These are phyloP conservation scores for Chlorella sp. DNA, from an alignment of 139 green algal species.

Conservation along the genomic window DNA sequence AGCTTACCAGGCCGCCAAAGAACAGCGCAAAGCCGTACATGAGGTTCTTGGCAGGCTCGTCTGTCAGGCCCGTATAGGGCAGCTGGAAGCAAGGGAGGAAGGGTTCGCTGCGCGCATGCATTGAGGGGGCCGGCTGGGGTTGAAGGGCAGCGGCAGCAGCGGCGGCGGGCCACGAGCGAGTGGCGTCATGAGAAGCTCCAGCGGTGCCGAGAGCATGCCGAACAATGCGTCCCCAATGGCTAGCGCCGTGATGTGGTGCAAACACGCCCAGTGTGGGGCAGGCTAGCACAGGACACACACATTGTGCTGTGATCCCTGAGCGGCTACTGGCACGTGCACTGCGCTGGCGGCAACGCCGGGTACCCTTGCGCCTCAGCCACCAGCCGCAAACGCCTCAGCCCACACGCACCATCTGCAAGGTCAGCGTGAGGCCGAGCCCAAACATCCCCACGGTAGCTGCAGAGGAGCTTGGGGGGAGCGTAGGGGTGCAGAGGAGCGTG, in stretches of 20 bases:
- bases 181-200: too few species aligned
- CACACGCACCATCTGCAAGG: background rate
- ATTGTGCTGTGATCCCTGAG: too few species aligned
- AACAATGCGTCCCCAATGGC: too few species aligned
- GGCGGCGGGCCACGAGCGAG: too few species aligned
- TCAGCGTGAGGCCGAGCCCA: constrained; percentile 1
- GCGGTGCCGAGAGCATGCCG: too few species aligned
- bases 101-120: background rate
- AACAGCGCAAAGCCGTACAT: background rate
- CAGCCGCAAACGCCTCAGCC: too few species aligned
- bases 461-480: background rate
- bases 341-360: too few species aligned
- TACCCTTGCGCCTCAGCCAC: too few species aligned
- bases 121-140: background rate
- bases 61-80: background rate
- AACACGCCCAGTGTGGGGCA: too few species aligned
- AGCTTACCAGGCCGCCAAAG: background rate
- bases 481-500: background rate
- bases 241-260: too few species aligned
- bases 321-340: too few species aligned
- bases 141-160: background rate
- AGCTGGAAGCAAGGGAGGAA: background rate
- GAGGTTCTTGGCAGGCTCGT: background rate
- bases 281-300: too few species aligned
- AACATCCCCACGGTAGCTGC: background rate